These are phyloP conservation scores for Colletotrichum godetiae DNA, from an alignment of 2,329 filamentous ascomycete genomes.

Conservation along the genomic window DNA sequence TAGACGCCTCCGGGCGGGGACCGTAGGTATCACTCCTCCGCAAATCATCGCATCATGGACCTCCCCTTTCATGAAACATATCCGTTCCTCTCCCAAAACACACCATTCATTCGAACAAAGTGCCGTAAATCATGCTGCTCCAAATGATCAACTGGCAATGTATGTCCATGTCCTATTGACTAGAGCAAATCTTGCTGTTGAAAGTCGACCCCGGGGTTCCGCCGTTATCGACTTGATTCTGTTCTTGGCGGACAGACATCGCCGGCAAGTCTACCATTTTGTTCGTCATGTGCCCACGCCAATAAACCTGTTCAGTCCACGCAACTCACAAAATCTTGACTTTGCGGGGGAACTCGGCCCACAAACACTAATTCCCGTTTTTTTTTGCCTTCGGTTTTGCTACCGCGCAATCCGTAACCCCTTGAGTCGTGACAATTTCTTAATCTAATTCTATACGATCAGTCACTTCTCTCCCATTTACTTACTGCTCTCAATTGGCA, in stretches of 20 bases:
- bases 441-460: background rate
- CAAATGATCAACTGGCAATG: background rate
- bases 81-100: conserved; percentile 23
- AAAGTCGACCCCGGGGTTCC: background rate
- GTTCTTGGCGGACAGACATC: background rate
- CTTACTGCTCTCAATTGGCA: background rate
- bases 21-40: conserved; percentile 4
- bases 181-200: background rate
- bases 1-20: conserved; percentile 9
- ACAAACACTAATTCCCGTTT: background rate
- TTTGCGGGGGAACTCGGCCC: conserved; percentile 19
- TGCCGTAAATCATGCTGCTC: background rate
- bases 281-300: conserved; percentile 21
- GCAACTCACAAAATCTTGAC: conserved; percentile 9
- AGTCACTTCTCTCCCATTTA: no score
- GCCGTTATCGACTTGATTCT: background rate
- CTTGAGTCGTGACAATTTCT: conserved; percentile 12
- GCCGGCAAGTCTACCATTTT: background rate
- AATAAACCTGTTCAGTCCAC: conserved; percentile 11
- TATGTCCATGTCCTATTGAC: background rate
- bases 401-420: background rate
- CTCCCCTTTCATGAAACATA: conserved; percentile 25
- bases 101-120: background rate
- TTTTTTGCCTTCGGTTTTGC: background rate
- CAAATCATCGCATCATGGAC: conserved; percentile 35